Evolutionary conservation across 78 protist species (phyloP), one percentile per base, ranked within the genome.

Genomic region (Bodo saltans): DNA sequence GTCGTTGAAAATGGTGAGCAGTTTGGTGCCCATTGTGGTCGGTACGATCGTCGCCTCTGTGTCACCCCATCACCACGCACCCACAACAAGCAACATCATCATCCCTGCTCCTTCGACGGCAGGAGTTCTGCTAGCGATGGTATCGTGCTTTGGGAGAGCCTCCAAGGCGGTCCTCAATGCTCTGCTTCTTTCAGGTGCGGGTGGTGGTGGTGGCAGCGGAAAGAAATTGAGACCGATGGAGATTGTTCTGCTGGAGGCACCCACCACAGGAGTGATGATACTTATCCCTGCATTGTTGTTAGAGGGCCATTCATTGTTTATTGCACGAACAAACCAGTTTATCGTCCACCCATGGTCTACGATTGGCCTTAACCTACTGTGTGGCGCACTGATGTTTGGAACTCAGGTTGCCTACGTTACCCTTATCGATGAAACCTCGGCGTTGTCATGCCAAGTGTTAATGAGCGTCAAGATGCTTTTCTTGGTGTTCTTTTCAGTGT

Each of bases 381-480:
- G 78, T 11, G 78, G 78, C n/a, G 78, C 32, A 39, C 53, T 73
- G 33, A 73, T 73, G 78, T 73, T 42, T n/a, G 3, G 12, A 29
- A 73, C 25, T n/a, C 78, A 73, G 78, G 17, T 21, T 29, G 3
- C 78, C 32, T 73, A 73, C 53, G 32, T 73, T n/a, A 73, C 38
- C 53, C 25, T 73, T 39, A 73, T 73, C 47, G 8, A 11, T 29
- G 34, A 21, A 11, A 21, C 78, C 34, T 73, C 78, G 17, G 17
- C 78, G 34, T 3, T 73, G 38, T 29, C 78, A 39, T 73, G 78
- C 53, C 78, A 73, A n/a, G 78, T 73, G 32, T n/a, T 73, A 29
- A 73, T 73, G 78, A 73, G 32, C 53, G 32, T 73, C 38, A 73
- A 73, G 53, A 73, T 73, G 78, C 38, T 73, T 11, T 1, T 27